These are phyloP conservation scores for Tylopilus rubrobrunneus DNA, from an alignment of 768 basidiomycete species.

Conservation along the genomic window DNA sequence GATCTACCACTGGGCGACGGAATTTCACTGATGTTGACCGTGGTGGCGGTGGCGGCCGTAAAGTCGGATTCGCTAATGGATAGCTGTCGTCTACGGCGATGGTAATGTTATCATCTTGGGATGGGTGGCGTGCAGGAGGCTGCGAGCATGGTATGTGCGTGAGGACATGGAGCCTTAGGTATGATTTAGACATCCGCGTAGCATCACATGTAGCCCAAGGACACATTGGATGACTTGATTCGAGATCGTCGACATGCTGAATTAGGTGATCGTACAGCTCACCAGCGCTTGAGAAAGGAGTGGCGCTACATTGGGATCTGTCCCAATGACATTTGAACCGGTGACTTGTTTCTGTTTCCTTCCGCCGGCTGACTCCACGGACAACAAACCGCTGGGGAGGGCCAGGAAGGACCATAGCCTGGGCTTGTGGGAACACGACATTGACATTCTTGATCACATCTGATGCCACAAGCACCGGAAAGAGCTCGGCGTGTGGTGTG, in stretches of 20 bases:
- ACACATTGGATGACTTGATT: slow-evolving; percentile 50
- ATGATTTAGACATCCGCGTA: slow-evolving; percentile 41
- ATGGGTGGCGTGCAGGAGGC: slow-evolving; percentile 53
- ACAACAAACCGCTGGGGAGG: slow-evolving; percentile 80
- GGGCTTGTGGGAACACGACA: slow-evolving; percentile 77
- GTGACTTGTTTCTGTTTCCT: slow-evolving; percentile 52
- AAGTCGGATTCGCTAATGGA: slow-evolving; percentile 60
- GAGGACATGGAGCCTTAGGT: slow-evolving; percentile 63
- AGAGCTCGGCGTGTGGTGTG: slow-evolving; percentile 49
- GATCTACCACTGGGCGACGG: slow-evolving; percentile 54
- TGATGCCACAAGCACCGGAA: slow-evolving; percentile 72
- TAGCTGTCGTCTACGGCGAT: slow-evolving; percentile 56
- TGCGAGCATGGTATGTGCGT: slow-evolving; percentile 71
- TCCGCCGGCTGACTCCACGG: slow-evolving; percentile 73
- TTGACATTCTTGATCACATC: slow-evolving; percentile 95
- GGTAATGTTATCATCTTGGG: slow-evolving; percentile 72
- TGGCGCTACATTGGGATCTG: slow-evolving; percentile 48
- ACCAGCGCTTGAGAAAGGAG: slow-evolving; percentile 48
- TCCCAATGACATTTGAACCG: slow-evolving; percentile 80
- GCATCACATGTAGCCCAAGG: slow-evolving; percentile 69
- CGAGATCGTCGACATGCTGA: slow-evolving; percentile 47
- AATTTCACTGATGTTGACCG: slow-evolving; percentile 59
- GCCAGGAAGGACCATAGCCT: slow-evolving; percentile 80
- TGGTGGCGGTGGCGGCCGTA: slow-evolving; percentile 67
- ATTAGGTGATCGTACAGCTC: slow-evolving; percentile 74